These are phyloP conservation scores for Aspergillus fructus DNA, from an alignment of 2,329 filamentous ascomycete genomes.

Conservation along the genomic window DNA sequence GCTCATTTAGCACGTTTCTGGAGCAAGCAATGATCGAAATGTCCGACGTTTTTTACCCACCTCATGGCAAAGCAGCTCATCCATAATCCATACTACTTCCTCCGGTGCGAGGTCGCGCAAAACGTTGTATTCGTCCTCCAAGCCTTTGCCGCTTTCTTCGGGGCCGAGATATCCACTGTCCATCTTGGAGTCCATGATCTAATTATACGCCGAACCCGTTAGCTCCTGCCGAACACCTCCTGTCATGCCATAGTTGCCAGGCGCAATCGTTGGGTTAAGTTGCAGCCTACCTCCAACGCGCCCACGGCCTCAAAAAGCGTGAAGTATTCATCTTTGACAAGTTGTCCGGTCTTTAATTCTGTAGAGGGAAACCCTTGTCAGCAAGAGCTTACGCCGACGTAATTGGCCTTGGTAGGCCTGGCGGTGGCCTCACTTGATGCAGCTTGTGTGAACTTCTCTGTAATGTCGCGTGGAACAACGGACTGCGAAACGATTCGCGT, in stretches of 20 bases:
- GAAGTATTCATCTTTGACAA: slow-evolving; percentile 92
- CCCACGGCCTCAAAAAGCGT: slow-evolving; percentile 93
- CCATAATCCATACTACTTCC: slow-evolving; percentile 89
- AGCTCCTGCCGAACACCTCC: neutral
- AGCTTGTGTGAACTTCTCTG: slow-evolving; percentile 54
- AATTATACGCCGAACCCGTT: slow-evolving; percentile 3
- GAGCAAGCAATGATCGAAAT: neutral
- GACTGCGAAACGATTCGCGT: slow-evolving; percentile 37
- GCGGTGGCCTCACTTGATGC: slow-evolving; percentile 45
- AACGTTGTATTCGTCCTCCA: slow-evolving; percentile 81
- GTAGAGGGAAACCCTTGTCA: slow-evolving; percentile 11
- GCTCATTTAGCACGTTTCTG: slow-evolving; percentile 10
- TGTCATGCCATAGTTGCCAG: neutral
- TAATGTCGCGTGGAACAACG: slow-evolving; percentile 52
- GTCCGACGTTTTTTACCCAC: slow-evolving; percentile 44
- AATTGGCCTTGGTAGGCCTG: neutral
- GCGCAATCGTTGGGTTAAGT: neutral
- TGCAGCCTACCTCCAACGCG: slow-evolving; percentile 56
- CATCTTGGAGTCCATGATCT: slow-evolving; percentile 99
- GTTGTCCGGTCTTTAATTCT: slow-evolving; percentile 76
- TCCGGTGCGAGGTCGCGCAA: slow-evolving; percentile 66
- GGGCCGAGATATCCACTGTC: slow-evolving; percentile 83
- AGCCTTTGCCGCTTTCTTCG: slow-evolving; percentile 62
- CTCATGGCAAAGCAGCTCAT: slow-evolving; percentile 86
- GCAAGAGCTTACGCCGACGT: neutral